Conservation (phyloP, 1,284 basidiomycete genomes). For the Rugiboletus extremiorientalis region DNA sequence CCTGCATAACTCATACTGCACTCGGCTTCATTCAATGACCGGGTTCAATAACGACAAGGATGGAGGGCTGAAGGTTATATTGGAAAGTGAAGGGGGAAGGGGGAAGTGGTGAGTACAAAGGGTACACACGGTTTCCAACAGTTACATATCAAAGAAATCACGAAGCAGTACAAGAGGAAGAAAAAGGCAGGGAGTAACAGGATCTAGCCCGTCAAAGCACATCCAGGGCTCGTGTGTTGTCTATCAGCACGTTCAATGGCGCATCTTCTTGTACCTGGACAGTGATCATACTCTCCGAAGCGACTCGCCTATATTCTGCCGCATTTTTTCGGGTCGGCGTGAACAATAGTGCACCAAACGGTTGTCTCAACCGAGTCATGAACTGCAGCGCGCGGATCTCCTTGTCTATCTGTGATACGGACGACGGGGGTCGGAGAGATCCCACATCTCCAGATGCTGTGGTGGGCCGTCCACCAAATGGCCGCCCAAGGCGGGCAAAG, state of each 20-base stretch:
- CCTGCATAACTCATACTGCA: too few species aligned
- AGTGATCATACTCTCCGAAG: not conserved
- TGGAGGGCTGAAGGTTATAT: too few species aligned
- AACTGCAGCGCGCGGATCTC: not conserved
- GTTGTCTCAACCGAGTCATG: not conserved
- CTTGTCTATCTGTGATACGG: not conserved
- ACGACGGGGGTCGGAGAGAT: not conserved
- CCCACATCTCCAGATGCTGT: accelerated
- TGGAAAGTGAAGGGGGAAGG: too few species aligned
- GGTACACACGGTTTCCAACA: too few species aligned
- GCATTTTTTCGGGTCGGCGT: slow-evolving; percentile 1
- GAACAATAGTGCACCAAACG: slow-evolving; percentile 5
- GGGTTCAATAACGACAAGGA: too few species aligned
- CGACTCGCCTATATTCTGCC: slow-evolving; percentile 5
- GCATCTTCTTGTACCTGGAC: not conserved
- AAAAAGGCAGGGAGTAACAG: too few species aligned
- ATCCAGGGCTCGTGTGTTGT: not conserved
- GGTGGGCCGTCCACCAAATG: not conserved
- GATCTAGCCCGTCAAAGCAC: not conserved
- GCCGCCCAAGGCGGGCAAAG: not conserved
- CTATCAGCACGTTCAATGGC: not conserved
- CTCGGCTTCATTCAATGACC: too few species aligned
- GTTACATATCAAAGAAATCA: too few species aligned
- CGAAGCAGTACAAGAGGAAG: too few species aligned
- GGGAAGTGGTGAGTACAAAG: too few species aligned